Conservation (phyloP, 2,329 filamentous ascomycete genomes). For the Hymenoscyphus albidus region DNA sequence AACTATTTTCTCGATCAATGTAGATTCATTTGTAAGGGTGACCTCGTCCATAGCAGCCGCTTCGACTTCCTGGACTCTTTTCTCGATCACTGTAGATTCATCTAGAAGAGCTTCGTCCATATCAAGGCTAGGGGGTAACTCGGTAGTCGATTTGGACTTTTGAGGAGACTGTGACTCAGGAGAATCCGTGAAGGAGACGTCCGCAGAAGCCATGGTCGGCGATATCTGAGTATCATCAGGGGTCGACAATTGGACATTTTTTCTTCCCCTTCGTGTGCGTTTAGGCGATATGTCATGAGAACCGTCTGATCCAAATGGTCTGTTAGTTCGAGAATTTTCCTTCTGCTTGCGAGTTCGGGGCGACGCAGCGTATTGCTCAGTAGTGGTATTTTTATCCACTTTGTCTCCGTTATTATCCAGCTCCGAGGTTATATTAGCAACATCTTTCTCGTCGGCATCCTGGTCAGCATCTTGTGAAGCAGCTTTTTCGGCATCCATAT, state of each 20-base stretch:
- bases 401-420: neutral
- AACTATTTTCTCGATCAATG: neutral
- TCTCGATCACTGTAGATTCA: slow-evolving; percentile 3
- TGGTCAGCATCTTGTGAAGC: neutral
- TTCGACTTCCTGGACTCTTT: neutral
- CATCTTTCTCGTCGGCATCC: neutral
- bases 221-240: slow-evolving; percentile 29
- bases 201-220: slow-evolving; percentile 14
- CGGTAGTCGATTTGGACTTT: neutral
- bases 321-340: neutral
- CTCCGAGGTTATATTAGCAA: neutral
- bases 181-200: slow-evolving; percentile 16
- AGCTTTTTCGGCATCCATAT: neutral
- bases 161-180: neutral
- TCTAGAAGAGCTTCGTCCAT: neutral
- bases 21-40: neutral
- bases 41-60: neutral
- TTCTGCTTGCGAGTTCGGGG: neutral
- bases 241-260: slow-evolving; percentile 26
- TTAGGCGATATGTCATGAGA: slow-evolving; percentile 1
- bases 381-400: neutral
- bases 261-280: neutral
- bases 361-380: neutral
- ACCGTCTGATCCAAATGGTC: slow-evolving; percentile 1
- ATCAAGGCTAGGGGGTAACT: neutral